These are phyloP conservation scores for Dryadomyces quercivorus DNA, from an alignment of 2,329 filamentous ascomycete species.

Conservation along the genomic window DNA sequence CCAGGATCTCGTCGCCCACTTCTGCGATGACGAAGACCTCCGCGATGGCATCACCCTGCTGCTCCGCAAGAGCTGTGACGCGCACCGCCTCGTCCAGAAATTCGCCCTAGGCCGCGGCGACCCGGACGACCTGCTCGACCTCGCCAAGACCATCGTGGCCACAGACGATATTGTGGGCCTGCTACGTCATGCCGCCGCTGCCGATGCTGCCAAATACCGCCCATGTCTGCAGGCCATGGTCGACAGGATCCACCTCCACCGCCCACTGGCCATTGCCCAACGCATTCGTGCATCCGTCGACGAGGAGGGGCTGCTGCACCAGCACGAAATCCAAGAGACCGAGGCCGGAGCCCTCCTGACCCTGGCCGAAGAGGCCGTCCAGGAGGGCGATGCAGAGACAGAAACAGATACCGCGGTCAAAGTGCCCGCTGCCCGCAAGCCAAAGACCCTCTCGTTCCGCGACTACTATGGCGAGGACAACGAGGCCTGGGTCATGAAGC, in stretches of 20 bases:
- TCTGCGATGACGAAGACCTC: conserved; percentile 54
- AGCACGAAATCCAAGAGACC: conserved; percentile 64
- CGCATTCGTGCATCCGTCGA: conserved; percentile 73
- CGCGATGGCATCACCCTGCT: conserved; percentile 57
- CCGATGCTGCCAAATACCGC: conserved; percentile 1
- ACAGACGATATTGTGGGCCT: conserved; percentile 52
- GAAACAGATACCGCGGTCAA: background rate
- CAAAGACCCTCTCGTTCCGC: conserved; percentile 26
- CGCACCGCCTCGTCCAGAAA: conserved; percentile 81
- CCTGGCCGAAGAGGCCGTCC: conserved; percentile 60
- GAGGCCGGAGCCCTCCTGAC: conserved; percentile 59
- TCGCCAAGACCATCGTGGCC: conserved; percentile 69
- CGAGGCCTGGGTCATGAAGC: conserved; percentile 53
- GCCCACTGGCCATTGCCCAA: conserved; percentile 54
- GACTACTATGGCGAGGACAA: conserved; percentile 49
- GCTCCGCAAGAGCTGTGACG: conserved; percentile 68
- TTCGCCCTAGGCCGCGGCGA: conserved; percentile 89
- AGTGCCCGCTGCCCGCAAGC: background rate
- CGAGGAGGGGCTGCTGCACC: conserved; percentile 75
- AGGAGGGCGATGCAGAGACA: conserved; percentile 16
- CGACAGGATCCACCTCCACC: conserved; percentile 50
- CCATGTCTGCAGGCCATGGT: conserved; percentile 33
- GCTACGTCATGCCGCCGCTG: conserved; percentile 17
- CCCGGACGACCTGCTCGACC: conserved; percentile 73
- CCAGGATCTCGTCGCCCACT: conserved; percentile 68